Evolutionary conservation across 2,329 filamentous ascomycete genomes (phyloP).

Genomic region (Cladosporium cucumerinum): DNA sequence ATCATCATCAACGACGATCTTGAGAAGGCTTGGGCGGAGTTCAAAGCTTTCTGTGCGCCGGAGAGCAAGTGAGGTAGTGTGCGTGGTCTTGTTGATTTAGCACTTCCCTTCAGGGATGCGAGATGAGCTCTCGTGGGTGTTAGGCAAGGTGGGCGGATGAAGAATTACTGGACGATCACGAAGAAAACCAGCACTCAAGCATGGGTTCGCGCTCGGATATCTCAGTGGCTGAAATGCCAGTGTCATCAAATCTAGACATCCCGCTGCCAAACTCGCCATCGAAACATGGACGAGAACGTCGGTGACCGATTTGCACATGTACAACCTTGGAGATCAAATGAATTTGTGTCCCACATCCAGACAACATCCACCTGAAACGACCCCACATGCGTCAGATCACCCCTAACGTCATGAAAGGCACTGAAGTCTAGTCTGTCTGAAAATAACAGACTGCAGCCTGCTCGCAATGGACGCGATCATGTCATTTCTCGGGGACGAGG

Average conservation of each 20-base stretch:
- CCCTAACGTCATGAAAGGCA: neutral
- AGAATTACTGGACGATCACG: neutral
- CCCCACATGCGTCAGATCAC: neutral
- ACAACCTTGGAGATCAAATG: neutral
- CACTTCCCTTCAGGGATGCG: neutral
- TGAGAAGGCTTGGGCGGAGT: constrained; percentile 53
- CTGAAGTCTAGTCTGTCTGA: too few species aligned
- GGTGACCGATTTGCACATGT: neutral
- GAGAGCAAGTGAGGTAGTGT: constrained; percentile 18
- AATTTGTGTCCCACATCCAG: neutral
- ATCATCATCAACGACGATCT: constrained; percentile 65
- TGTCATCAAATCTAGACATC: neutral
- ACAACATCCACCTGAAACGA: neutral
- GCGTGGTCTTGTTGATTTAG: neutral
- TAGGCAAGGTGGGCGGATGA: neutral
- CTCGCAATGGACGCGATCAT: neutral
- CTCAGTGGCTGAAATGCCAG: neutral
- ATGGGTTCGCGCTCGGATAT: neutral
- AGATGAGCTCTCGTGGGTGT: neutral
- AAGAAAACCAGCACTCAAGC: neutral
- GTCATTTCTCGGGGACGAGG: neutral
- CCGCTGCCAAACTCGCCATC: neutral
- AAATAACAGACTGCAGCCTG: too few species aligned
- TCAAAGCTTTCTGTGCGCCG: constrained; percentile 37
- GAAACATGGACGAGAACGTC: neutral